These are phyloP conservation scores for Trypanosoma cruzi DNA, from an alignment of 208 protist genomes.

Conservation along the genomic window DNA sequence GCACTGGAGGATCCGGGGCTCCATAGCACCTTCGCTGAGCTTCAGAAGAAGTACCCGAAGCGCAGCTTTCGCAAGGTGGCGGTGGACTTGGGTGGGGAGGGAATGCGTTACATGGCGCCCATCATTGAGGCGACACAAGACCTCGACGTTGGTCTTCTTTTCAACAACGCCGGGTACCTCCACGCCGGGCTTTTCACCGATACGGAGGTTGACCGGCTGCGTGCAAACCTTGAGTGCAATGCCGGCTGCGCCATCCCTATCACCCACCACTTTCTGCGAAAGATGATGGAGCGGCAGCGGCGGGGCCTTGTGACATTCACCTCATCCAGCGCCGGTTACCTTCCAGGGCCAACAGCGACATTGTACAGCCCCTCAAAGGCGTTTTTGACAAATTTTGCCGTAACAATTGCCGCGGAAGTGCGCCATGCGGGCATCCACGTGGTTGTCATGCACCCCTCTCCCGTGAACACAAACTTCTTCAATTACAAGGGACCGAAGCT, in stretches of 20 bases:
- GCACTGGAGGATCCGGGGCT: constrained; percentile 90
- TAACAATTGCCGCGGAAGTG: constrained; percentile 79
- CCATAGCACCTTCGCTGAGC: constrained; percentile 66
- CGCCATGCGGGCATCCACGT: constrained; percentile 85
- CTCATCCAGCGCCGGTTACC: constrained; percentile 75
- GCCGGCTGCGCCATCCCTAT: constrained; percentile 84
- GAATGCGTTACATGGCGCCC: constrained; percentile 68
- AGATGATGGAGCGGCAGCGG: constrained; percentile 79
- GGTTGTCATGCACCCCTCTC: constrained; percentile 87
- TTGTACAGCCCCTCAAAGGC: constrained; percentile 93
- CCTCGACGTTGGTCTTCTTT: constrained; percentile 73
- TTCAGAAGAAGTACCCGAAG: constrained; percentile 67
- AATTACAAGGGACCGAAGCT: constrained; percentile 83
- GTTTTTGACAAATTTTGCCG: constrained; percentile 89
- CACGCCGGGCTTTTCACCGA: constrained; percentile 91
- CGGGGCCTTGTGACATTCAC: constrained; percentile 92
- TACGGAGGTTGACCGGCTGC: constrained; percentile 72
- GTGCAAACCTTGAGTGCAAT: constrained; percentile 93
- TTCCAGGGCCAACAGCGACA: constrained; percentile 88
- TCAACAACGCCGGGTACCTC: constrained; percentile 96
- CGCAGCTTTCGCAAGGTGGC: constrained; percentile 88
- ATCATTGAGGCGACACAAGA: constrained; percentile 76
- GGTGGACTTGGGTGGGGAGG: constrained; percentile 83
- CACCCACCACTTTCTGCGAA: constrained; percentile 87
- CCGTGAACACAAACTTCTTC: constrained; percentile 91